Conservation (phyloP, 371 early-diverging fungal species). For the Syncephalastrum monosporum region DNA sequence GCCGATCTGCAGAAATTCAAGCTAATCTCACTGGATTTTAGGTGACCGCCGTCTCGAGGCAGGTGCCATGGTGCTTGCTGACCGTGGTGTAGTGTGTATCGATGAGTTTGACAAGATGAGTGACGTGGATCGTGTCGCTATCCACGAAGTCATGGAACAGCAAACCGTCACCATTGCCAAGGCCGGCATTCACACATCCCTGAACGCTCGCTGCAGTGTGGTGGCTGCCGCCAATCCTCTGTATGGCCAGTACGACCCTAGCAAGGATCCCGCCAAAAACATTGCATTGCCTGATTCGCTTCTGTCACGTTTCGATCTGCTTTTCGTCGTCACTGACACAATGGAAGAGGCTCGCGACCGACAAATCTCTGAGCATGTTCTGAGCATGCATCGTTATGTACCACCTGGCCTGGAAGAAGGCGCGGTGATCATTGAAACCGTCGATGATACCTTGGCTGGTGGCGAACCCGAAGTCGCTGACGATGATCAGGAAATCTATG, state of each 20-base stretch:
- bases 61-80: constrained; percentile 99
- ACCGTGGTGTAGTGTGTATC: constrained; percentile 98
- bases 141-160: constrained; percentile 99
- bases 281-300: constrained; percentile 98
- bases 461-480: constrained; percentile 45
- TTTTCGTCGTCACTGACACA: constrained; percentile 96
- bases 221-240: constrained; percentile 99
- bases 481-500: constrained; percentile 67
- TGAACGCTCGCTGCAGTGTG: constrained; percentile 98
- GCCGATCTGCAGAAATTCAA: constrained; percentile 35
- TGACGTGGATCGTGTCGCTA: constrained; percentile 98
- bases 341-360: constrained; percentile 85
- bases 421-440: constrained; percentile 65
- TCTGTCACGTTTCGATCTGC: constrained; percentile 97
- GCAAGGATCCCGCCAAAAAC: constrained; percentile 88
- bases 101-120: constrained; percentile 99
- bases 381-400: constrained; percentile 90
- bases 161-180: constrained; percentile 98
- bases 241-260: constrained; percentile 87
- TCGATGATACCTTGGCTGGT: constrained; percentile 54
- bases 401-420: constrained; percentile 89
- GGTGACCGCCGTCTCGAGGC: constrained; percentile 95
- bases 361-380: constrained; percentile 86
- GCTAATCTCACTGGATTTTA: constrained; percentile 9
- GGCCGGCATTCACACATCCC: constrained; percentile 97